Conservation (phyloP, 2,329 filamentous ascomycete genomes). For the Leptographium radiaticola region DNA sequence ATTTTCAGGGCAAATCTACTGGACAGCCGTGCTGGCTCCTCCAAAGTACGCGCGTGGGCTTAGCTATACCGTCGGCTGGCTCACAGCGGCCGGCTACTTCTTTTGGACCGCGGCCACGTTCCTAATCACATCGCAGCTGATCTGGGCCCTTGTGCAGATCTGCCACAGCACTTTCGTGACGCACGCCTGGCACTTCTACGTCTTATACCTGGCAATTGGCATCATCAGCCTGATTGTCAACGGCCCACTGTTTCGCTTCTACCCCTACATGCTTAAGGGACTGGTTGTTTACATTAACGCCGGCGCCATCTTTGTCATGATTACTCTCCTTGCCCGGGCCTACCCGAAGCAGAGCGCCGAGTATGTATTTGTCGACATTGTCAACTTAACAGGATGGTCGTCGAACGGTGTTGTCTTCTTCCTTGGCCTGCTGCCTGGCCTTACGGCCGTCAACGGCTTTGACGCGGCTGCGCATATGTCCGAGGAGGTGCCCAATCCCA, state of each 20-base stretch:
- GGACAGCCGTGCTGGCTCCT: constrained; percentile 1
- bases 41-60: not conserved
- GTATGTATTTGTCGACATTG: constrained; percentile 1
- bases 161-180: not conserved
- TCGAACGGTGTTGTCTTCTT: constrained; percentile 3
- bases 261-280: not conserved
- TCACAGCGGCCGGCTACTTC: not conserved
- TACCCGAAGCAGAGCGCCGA: not conserved
- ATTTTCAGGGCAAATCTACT: not conserved
- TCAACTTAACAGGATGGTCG: constrained; percentile 3
- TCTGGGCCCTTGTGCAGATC: constrained; percentile 2
- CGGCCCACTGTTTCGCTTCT: not conserved
- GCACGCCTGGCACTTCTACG: not conserved
- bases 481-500: not conserved
- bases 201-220: not conserved
- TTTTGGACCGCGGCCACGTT: not conserved
- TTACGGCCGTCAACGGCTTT: not conserved
- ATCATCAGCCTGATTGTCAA: not conserved
- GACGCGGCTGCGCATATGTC: constrained; percentile 1
- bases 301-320: not conserved
- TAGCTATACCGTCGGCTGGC: not conserved
- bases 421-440: not conserved
- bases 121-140: constrained; percentile 1
- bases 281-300: constrained; percentile 1
- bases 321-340: not conserved